These are phyloP conservation scores for Dicorynia guianensis DNA, from an alignment of 306 rosid species.

Conservation along the genomic window DNA sequence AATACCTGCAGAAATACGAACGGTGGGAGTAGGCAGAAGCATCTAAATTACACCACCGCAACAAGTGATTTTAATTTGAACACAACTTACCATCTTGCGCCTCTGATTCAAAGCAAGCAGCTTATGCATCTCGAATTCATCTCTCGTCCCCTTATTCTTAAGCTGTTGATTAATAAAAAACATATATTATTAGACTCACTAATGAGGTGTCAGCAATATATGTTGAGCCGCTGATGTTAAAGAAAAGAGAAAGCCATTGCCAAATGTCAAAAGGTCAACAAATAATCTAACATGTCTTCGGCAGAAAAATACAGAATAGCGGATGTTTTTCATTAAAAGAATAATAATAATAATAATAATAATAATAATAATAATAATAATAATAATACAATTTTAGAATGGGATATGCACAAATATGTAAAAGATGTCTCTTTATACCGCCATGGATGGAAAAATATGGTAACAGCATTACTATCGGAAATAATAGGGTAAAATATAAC, in stretches of 20 bases:
- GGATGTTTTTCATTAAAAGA: no score
- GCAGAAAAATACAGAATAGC: background rate
- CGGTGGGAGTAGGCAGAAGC: slow-evolving; percentile 21
- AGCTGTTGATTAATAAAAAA: slow-evolving; percentile 70
- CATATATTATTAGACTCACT: slow-evolving; percentile 19
- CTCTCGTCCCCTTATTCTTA: slow-evolving; percentile 95
- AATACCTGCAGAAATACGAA: slow-evolving; percentile 61
- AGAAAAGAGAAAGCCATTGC: background rate
- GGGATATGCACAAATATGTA: slow-evolving; percentile 10
- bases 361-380: no score
- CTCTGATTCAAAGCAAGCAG: slow-evolving; percentile 91
- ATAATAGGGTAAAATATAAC: no score
- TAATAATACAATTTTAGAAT: background rate
- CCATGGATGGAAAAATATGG: slow-evolving; percentile 3
- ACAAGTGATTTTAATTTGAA: slow-evolving; percentile 15
- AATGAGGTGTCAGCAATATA: background rate
- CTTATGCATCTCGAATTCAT: slow-evolving; percentile 97
- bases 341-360: no score
- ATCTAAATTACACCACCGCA: slow-evolving; percentile 32
- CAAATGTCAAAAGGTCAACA: background rate
- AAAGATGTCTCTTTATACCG: background rate
- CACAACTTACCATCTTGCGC: slow-evolving; percentile 81
- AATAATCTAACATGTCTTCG: background rate
- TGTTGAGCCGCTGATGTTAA: background rate
- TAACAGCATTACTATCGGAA: background rate